These are phyloP conservation scores for Mycosphaerella sp. DNA, from an alignment of 2,329 filamentous ascomycete genomes.

Conservation along the genomic window DNA sequence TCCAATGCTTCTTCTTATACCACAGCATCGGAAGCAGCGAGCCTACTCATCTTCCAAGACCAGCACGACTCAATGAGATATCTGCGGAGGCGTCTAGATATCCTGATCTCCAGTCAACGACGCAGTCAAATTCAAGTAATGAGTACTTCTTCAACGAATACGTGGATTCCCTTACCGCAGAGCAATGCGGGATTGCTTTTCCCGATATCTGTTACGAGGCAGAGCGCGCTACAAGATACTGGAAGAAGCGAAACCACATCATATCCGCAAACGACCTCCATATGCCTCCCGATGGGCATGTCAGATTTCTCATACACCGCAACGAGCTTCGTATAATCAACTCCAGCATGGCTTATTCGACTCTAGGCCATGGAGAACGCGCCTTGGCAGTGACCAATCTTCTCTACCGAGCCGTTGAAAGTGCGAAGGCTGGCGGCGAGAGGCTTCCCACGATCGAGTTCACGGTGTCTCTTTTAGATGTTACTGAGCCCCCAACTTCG, in stretches of 20 bases:
- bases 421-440: slow-evolving; percentile 34
- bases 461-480: slow-evolving; percentile 43
- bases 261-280: slow-evolving; percentile 22
- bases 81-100: neutral
- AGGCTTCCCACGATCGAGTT: slow-evolving; percentile 45
- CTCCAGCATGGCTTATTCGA: slow-evolving; percentile 20
- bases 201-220: slow-evolving; percentile 29
- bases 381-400: slow-evolving; percentile 38
- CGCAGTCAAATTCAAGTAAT: neutral
- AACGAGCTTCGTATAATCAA: slow-evolving; percentile 26
- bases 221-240: slow-evolving; percentile 24
- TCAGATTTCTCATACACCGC: slow-evolving; percentile 26
- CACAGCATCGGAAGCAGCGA: neutral
- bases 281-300: slow-evolving; percentile 15
- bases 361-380: slow-evolving; percentile 19
- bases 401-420: slow-evolving; percentile 41
- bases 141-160: slow-evolving; percentile 3
- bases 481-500: slow-evolving; percentile 10
- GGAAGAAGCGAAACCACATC: slow-evolving; percentile 15
- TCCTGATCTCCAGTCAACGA: neutral
- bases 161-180: neutral
- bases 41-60: neutral
- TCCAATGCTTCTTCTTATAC: slow-evolving; percentile 4
- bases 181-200: slow-evolving; percentile 27
- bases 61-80: neutral